Evolutionary conservation across 306 rosid genomes (phyloP).

Genomic region (Vicia sativa): DNA sequence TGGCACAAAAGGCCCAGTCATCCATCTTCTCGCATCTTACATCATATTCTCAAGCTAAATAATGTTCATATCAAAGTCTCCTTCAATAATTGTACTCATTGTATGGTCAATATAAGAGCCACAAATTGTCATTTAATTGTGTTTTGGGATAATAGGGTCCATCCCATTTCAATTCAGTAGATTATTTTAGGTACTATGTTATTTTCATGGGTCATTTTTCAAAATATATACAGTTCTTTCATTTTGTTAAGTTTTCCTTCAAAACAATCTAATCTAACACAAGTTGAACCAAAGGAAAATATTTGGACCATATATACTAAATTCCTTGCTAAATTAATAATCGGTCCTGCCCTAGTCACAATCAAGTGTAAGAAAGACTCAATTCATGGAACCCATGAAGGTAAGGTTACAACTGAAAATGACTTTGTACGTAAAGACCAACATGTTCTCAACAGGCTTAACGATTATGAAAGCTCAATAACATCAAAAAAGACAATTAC

Average conservation of each 20-base stretch:
- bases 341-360: conserved; percentile 46
- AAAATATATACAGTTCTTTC: conserved; percentile 7
- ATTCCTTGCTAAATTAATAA: conserved; percentile 42
- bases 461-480: conserved; percentile 36
- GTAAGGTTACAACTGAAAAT: conserved; percentile 40
- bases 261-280: conserved; percentile 19
- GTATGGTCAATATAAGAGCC: too few relatives aligned
- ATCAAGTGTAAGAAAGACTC: conserved; percentile 39
- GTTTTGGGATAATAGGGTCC: background rate
- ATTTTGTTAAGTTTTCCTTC: background rate
- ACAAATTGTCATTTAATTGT: too few relatives aligned
- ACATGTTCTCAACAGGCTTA: conserved; percentile 39
- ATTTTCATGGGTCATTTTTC: conserved; percentile 5
- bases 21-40: too few relatives aligned
- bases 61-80: too few relatives aligned
- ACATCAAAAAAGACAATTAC: background rate
- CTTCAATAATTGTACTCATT: too few relatives aligned
- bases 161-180: background rate
- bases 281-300: conserved; percentile 27
- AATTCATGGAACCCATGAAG: conserved; percentile 37
- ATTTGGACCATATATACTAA: conserved; percentile 32
- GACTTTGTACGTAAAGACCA: conserved; percentile 32
- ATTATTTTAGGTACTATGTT: background rate
- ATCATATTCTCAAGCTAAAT: too few relatives aligned
- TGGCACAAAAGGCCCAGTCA: too few relatives aligned